Base-by-base conservation (phyloP, 352 stramenopile species). In the Globisporangium paroecandrum region DNA sequence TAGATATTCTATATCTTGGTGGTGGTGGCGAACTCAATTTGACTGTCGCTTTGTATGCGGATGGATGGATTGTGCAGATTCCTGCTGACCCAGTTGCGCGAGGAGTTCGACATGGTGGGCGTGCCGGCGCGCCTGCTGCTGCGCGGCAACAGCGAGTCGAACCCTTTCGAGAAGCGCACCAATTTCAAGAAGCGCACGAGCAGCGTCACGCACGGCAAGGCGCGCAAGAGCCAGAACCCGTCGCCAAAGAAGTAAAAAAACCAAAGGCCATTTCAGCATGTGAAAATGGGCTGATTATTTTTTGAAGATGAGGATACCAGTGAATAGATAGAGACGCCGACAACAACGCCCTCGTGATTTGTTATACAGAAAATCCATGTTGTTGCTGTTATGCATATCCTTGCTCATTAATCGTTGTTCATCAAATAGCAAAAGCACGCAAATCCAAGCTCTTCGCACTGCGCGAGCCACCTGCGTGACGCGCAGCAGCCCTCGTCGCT, bases 41-140 rank as follows among this genome's bases (percentile, higher is more conserved):
- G 43, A n/a, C 6, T 22, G 1, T 49, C 18, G 18, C 43, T 22
- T 9, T 54, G 29, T 63, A 54, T 24, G 25, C 29, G 29, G 13
- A 53, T 70, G 27, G 56, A 36, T 20, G 7, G 56, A 46, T 27
- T 15, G 7, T 72, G 58, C 32, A 85, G 76, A 4, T 94, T 95
- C 68, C 57, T 95, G 64, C 49, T 91, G 56, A 89, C 71, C 20
- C 87, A 95, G 65, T 64, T 95, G 51, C 85, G 87, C 27, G 86
- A 91, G 25, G 87, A 94, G 70, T 95, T 95, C 56, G 83, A 93
- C 59, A 94, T 94, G 85, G 83, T 89, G 9, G 85, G 87, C 24
- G 85, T 95, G 27, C 87, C 87, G 0, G 85, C 81, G 73, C 83
- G 87, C 13, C 72, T 95, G 54, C 69, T 94, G 55, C 72, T 94